Base-by-base conservation (phyloP, 2,329 filamentous ascomycete species). In the Xylariaceae sp. region DNA sequence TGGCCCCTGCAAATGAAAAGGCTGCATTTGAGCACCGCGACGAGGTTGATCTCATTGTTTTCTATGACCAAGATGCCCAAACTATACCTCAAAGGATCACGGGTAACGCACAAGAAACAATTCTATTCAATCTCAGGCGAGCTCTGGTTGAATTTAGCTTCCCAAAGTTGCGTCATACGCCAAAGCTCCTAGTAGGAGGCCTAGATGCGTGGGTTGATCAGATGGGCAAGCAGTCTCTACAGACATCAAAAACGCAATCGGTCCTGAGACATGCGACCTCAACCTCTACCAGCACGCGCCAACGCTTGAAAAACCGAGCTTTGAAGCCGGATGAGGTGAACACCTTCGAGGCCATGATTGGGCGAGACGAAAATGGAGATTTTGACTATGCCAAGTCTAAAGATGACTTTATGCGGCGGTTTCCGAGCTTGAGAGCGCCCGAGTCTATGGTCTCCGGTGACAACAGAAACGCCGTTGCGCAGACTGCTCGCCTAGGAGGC, bases 131-230 rank as follows among this genome's bases (percentile, higher is more conserved):
- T 12, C 75, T 99, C 9, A 84, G 87, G 65, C 85, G 90, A 59
- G 91, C 92, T 0, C 74, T 99, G 3, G 84, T 85, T 50, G 85
- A 94, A 54, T 95, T 91, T 71, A 95, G 91, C 62, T 88, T 87
- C 55, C 84, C 86, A 12, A 89, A 87, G 7, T 73, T 95, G 34
- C 86, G 83, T 55, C 78, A 84, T 30, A 79, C 81, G 2, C 91
- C 92, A 0, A 88, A 90, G 53, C 76, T 99, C 34, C 75, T 99
- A 1, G 76, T 81, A 50, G 94, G 94, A 19, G 94, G 94, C 0
- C 71, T 99, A 8, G 84, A 91, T 62, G 88, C 90, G 3, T 99
- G 94, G 94, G 74, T 84, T 19, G 86, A 94, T 64, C 72, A 94
- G n/a, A 78, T 96, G 64, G 92, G 94, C 2, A 73, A 76, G 9